Evolutionary conservation across 306 rosid species (phyloP), one percentile per base, ranked within the genome.

Genomic region (Delonix regia): DNA sequence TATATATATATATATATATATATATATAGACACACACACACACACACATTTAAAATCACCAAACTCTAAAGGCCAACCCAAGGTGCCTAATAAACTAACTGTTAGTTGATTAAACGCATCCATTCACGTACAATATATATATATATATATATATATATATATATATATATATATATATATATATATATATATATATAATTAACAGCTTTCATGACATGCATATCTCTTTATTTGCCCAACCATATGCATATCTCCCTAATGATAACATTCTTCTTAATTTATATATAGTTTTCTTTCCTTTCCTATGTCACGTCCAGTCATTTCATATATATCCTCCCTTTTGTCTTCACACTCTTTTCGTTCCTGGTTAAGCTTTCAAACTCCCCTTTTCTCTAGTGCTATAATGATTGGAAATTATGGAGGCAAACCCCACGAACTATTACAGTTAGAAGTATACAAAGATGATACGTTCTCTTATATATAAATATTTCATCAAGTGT

Each of bases 341-440:
- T 79, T 71, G 75, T 78, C 73, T 48, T 36, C 56, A 24, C 11
- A 9, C 27, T 49, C 78, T 71, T 61, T 69, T 12, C 18, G 25
- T 60, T 71, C 42, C 24, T 28, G 10, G 7, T 38, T 51, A 38
- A 49, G 62, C 38, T 59, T 30, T 53, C 25, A 6, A 5, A 8
- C 33, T 36, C 44, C 48, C 48, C 63, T 76, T 87, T 79, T 66
- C 33, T 49, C 27, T 62, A 71, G 56, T 78, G 83, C 79, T 75
- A 76, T 71, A 81, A 81, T 81, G 82, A 83, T 75, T 69, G 44
- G 72, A 85, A 73, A 77, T 0, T 55, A 73, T 52, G 47, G 66
- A 79, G 47, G 66, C 76, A 67, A 36, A 77, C 47, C 38, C 22
- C 30, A 47, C 53, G 53, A 15, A 16, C 44, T 11, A 74, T 24